Base-by-base conservation (phyloP, 441 rosid genomes). In the Mallotus japonicus region DNA sequence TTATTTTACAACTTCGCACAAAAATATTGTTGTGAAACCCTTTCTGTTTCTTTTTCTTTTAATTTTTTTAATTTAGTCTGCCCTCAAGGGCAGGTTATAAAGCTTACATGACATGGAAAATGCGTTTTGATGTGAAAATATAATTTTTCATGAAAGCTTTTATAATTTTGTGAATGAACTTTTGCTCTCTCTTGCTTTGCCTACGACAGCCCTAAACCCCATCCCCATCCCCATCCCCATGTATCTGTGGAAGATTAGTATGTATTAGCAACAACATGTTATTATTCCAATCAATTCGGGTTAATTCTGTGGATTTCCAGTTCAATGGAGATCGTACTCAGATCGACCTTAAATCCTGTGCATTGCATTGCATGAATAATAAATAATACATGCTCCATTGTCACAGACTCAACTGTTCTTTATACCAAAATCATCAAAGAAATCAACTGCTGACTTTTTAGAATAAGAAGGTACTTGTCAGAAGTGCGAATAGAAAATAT, bases 51-150 rank as follows among this genome's bases (percentile, higher is more conserved):
- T 46, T 37, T 71, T 14, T 13, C 0, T 56, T 65, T 57, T 16
- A 12, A 0, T 49, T 50, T 66, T 65, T 47, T n/a, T 47, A 0
- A 17, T 54, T 54, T 54, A 54, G 20, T 17, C 17, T 3, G 11
- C 46, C 32, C 7, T 12, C 11, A 1, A 80, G 76, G 78, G 71
- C 62, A 73, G 69, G 53, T 72, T 75, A 81, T 79, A 74, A 76
- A 75, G 66, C 75, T 76, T 73, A 73, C 68, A 8, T 57, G 68
- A 77, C 70, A 73, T 49, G 72, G 58, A 66, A 49, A 57, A 8
- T 73, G 72, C 14, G 14, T n/a, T 59, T 40, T 37, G 49, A 28
- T 24, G 32, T 54, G 50, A 54, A 44, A 60, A 37, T 66, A 59
- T 58, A 69, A 79, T 72, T 57, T 69, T 79, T 65, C 13, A 71